Base-by-base conservation (phyloP, 2,329 filamentous ascomycete genomes). In the Fusarium lateritium region DNA sequence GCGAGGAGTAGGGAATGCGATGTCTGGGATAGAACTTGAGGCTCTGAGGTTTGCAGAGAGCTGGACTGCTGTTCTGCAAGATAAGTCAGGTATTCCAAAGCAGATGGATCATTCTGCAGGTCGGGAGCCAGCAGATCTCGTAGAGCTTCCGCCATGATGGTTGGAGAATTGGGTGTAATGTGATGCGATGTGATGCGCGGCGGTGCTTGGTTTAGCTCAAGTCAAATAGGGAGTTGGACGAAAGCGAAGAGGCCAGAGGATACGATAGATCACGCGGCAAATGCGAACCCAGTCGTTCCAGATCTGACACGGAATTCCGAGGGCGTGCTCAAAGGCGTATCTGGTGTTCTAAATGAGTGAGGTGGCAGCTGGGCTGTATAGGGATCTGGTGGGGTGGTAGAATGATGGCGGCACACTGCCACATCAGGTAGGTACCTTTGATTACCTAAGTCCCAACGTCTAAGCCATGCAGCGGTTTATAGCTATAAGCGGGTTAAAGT, bases 1-100 rank as follows among this genome's bases (percentile, higher is more conserved):
- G 94, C 93, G 40, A 97, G 88, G 15, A 95, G 86, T 40, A 92
- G 87, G 0, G 93, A 92, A 66, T 98, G 94, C 5, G 92, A 91
- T 56, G 90, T 86, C 74, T 98, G 93, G 1, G 91, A 84, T n/a
- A 98, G 87, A 1, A 89, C 89, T 65, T 94, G 90, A 1, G 92
- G 91, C 79, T 99, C 96, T 8, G 87, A 90, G 24, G 88, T 88
- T 51, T 88, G 88, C 55, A 98, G 86, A 36, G 91, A 88, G 24
- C 89, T 85, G 51, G 97, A 85, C 14, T 93, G 89, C 54, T 97
- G 90, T 5, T 92, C 92, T 7, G 92, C 90, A 45, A 98, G 85
- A 64, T 91, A 89, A 62, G 89, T 86, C 46, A 98, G 89, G 79
- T 98, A 99, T 53, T 87, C 84, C 52, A 88, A 83, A 13, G 88